Evolutionary conservation across 2,329 filamentous ascomycete genomes (phyloP), one percentile per base, ranked within the genome.

Genomic region (Stachybotrys chartarum): DNA sequence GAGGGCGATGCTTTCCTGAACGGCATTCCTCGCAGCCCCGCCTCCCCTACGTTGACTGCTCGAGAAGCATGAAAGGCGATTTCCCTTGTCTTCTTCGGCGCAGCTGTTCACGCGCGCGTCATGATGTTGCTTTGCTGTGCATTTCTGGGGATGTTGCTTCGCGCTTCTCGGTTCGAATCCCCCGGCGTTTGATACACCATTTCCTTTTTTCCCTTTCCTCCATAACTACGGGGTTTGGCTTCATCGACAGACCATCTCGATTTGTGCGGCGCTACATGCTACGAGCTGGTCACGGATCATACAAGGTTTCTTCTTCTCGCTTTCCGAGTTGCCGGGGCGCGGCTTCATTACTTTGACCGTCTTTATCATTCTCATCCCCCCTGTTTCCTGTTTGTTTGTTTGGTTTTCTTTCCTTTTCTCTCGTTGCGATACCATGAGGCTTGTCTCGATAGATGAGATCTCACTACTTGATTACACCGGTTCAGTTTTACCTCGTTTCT

Each of bases 341-440:
- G 30, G 48, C 31, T 31, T 30, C 47, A 18, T 56, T 54, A 50
- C 54, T 55, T 54, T 54, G 52, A 14, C 32, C 4, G 24, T 24
- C 24, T 24, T 24, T 24, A 24, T 24, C 24, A 24, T 24, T 24
- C 24, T 24, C 24, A 24, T 50, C 39, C 45, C 54, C 32, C 39
- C 39, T n/a, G 57, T 60, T 55, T 58, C 56, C 54, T 53, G 56
- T 59, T 56, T 57, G 56, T 59, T 56, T 57, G 56, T 46, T 59
- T 48, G 55, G 30, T 51, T 30, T 55, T 52, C 53, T 59, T 57
- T 57, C 59, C 53, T 56, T 63, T 63, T 61, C 24, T 24, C 56
- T 57, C 58, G 51, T 62, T 59, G 58, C 58, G 63, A 64, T 65
- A 63, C 63, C 60, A 47, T 14, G 45, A 47, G n/a, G 18, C 18